Evolutionary conservation across 805 yeast genomes (phyloP).

Genomic region (Candida nanaspora): DNA sequence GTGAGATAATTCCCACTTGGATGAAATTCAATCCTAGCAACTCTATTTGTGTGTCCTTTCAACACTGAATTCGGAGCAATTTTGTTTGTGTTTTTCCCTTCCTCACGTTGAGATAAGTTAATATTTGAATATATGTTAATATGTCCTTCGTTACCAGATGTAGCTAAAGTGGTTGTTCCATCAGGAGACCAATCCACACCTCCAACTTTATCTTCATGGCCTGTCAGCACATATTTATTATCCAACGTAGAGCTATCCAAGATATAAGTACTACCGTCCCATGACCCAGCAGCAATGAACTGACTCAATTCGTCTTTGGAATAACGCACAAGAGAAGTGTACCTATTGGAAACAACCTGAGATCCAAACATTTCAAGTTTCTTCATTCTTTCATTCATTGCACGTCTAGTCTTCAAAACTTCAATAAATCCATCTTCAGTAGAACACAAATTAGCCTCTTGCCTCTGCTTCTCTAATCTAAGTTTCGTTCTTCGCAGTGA

Average conservation of each 20-base stretch:
- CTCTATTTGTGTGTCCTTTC: slow-evolving; percentile 47
- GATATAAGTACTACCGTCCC: slow-evolving; percentile 70
- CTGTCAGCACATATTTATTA: slow-evolving; percentile 21
- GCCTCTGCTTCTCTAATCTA: slow-evolving; percentile 32
- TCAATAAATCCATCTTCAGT: slow-evolving; percentile 21
- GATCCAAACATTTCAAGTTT: slow-evolving; percentile 50
- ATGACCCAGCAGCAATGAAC: slow-evolving; percentile 61
- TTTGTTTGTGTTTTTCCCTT: not conserved
- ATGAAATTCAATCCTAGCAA: slow-evolving; percentile 56
- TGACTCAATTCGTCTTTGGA: slow-evolving; percentile 25
- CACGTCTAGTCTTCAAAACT: slow-evolving; percentile 41
- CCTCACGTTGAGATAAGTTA: not conserved
- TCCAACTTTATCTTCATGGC: slow-evolving; percentile 63
- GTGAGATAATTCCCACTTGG: slow-evolving; percentile 53
- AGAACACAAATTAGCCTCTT: slow-evolving; percentile 24
- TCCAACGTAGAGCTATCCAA: slow-evolving; percentile 34
- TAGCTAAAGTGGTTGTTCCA: slow-evolving; percentile 26
- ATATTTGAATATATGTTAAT: slow-evolving; percentile 17
- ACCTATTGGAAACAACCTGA: slow-evolving; percentile 62
- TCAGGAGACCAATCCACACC: slow-evolving; percentile 54
- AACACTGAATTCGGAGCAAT: slow-evolving; percentile 4
- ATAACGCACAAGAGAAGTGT: slow-evolving; percentile 53
- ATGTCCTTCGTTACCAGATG: slow-evolving; percentile 41
- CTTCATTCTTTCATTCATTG: slow-evolving; percentile 25
- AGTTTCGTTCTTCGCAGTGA: slow-evolving; percentile 41